Base-by-base conservation (phyloP, 495 filamentous ascomycete genomes). In the Penicillium bialowiezense region DNA sequence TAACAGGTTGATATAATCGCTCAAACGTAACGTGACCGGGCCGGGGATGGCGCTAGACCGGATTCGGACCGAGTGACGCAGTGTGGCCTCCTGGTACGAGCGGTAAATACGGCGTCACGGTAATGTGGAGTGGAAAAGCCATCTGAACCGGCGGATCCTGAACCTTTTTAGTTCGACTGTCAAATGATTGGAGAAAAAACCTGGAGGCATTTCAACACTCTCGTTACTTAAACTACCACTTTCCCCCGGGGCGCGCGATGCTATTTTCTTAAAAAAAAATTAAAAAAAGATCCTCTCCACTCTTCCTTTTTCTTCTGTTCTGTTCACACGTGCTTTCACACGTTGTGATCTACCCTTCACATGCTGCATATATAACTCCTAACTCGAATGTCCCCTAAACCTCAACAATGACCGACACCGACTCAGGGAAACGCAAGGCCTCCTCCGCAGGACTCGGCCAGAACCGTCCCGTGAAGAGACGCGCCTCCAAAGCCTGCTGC, bases 401-500 rank as follows among this genome's bases (percentile, higher is more conserved):
- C 41, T 56, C 47, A 54, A 61, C 60, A 21, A 62, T 69, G 54
- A 52, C 65, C 23, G 72, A 75, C 23, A 54, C 63, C 17, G 70
- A 71, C 13, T 55, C 67, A 19, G 65, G 58, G 29, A 76, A 75
- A 60, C 65, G 73, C 44, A 74, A 73, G 58, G 65, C 71, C 34
- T 74, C 71, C 0, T 58, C 62, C 15, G 70, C 72, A 10, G 66
- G 70, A 10, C 63, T 74, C 15, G 60, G 58, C 21, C 64, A 68
- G 54, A 64, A 68, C 42, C 75, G 84, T 26, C 78, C 82, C 13
- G 84, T 88, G 19, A 96, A 96, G 67, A 74, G 91, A 44, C 79
- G 91, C 54, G 91, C 91, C 3, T 87, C 90, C 6, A 87, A 91
- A 45, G 91, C 91, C 18, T 96, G 91, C 62, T 86, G 88, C 55